Base-by-base conservation (phyloP, 257 asterid species). In the Gentiana macrophylla region DNA sequence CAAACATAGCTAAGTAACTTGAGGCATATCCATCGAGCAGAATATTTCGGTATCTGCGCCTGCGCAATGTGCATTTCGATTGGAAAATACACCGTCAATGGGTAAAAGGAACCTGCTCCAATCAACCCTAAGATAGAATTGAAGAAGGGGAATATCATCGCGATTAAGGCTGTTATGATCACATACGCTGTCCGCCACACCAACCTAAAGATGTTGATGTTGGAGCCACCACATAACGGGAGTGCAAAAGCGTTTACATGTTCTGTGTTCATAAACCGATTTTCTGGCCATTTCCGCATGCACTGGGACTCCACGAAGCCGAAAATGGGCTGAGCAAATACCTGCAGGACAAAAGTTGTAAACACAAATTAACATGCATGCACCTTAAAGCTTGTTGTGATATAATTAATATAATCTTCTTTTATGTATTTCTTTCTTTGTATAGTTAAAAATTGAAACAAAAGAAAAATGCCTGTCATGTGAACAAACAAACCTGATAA, bases 31-130 rank as follows among this genome's bases (percentile, higher is more conserved):
- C 86, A 71, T 64, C 62, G 67, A 50, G 55, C 0, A 2, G 74
- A 65, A 77, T 74, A 62, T 49, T 61, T 47, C 41, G 55, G 32
- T 13, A 81, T 65, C 43, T 66, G 66, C 60, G 70, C 65, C 73
- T 59, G 69, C 6, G 72, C 60, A 24, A 83, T 79, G 75, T 72
- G 66, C 69, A 80, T 62, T 56, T 77, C 59, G 60, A 77, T 77
- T 0, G 91, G 91, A 37, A 82, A 79, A 61, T 53, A 77, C 35
- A 83, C 84, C 1, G 81, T 67, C 59, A 83, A 45, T 3, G 92
- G 92, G 79, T 81, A 83, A 47, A 68, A 83, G 7, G 81, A 80
- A 2, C 79, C 57, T 1, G 92, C 86, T 49, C 84, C 87, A 0
- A 80, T 70, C 9, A 77, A 57, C 0, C 84, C 83, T 2, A 79